Evolutionary conservation across 1,284 basidiomycete species (phyloP), one percentile per base, ranked within the genome.

Genomic region (Chalciporus sp.): DNA sequence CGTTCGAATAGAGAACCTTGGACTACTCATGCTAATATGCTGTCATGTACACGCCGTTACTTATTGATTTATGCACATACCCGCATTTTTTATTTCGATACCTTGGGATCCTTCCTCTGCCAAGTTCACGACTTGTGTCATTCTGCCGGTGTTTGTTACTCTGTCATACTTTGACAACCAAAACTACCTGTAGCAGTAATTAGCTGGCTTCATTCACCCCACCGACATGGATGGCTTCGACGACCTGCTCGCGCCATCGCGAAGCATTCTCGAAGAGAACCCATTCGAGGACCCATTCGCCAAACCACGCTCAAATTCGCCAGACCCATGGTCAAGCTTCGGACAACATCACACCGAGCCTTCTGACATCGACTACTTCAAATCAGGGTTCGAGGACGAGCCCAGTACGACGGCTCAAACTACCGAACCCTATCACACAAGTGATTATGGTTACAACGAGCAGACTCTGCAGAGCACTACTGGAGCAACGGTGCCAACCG

Each of bases 271-370:
- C 19, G 85, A 89, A 61, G 79, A 83, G 55, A 92, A 92, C 61
- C 89, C 89, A 0, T 92, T 92, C 59, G 84, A 84, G 47, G 83
- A 90, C 63, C 87, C 88, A 2, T 92, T 91, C 64, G 75, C 78
- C 20, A 80, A 80, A 55, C 57, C 53, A 28, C 80, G 87, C 46
- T 82, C 88, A 23, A 67, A 71, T 61, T 90, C 88, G 17, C 88
- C 88, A 49, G 89, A 92, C 68, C 89, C 90, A 59, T 92, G 90
- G 89, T 73, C 84, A 4, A 80, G 78, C 54, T 74, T 71, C 47
- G 69, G 69, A 41, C 60, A 62, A 20, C 57, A 62, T 16, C 60
- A 55, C 14, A 44, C 58, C 16, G 33, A 55, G 0, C 49, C 58
- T 17, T 53, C 66, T 28, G 68, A 68, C 49, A 65, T 68, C 48